phyloP scores from a whole-genome alignment of 2,329 filamentous ascomycete species.

The Fusarium burgessii region DNA sequence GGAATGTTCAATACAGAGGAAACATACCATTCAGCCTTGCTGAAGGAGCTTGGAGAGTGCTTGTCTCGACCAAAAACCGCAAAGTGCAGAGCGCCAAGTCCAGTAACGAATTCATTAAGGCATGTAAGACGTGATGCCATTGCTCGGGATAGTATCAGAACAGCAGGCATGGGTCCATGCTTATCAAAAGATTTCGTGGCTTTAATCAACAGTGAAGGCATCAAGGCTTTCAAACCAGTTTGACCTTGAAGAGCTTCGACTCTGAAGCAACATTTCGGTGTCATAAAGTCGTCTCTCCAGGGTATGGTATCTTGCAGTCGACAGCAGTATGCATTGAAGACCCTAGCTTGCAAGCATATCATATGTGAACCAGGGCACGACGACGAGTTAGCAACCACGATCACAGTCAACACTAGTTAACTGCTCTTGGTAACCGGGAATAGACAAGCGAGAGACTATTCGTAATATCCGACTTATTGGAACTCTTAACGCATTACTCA shows the following conservation, averaged over 20 bases:
- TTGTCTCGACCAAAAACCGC: not conserved
- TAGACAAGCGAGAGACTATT: not conserved
- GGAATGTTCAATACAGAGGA: not conserved
- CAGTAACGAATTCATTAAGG: not conserved
- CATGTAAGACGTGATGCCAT: not conserved
- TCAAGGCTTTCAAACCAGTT: not conserved
- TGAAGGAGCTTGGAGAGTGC: not conserved
- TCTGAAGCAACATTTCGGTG: not conserved
- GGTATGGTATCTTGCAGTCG: not conserved
- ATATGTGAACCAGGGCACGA: not conserved
- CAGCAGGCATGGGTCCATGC: not conserved
- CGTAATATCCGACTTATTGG: not conserved
- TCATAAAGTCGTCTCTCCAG: not conserved
- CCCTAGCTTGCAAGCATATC: not conserved
- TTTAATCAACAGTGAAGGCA: not conserved
- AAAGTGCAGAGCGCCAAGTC: not conserved
- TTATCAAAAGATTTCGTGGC: not conserved
- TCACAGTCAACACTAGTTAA: slow-evolving; percentile 18
- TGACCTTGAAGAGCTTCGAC: slow-evolving; percentile 1
- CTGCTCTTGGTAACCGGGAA: not conserved
- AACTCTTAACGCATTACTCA: not conserved
- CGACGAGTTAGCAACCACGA: not conserved
- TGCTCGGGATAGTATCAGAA: not conserved
- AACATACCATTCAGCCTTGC: not conserved
- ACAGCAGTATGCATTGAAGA: not conserved